Evolutionary conservation across 176 grass and related monocot species (phyloP).

Genomic region (Oryza glaberrima): DNA sequence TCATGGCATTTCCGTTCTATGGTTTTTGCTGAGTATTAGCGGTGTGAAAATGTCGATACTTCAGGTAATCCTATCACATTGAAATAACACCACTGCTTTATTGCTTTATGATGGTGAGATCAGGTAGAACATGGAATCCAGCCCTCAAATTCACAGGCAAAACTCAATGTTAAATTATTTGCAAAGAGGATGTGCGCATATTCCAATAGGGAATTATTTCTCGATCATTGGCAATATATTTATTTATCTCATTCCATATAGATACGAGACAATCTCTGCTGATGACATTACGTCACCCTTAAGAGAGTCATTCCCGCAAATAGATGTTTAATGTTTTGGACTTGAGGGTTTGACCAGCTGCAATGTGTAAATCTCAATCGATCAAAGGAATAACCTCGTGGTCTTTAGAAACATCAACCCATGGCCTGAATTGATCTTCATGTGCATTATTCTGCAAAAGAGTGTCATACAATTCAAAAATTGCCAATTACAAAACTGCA

Average conservation of each 20-base stretch:
- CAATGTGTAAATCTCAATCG: slow-evolving; percentile 30
- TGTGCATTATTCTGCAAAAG: slow-evolving; percentile 61
- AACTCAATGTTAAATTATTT: neutral
- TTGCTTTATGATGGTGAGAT: neutral
- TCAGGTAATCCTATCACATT: neutral
- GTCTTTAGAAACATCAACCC: slow-evolving; percentile 49
- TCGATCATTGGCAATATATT: neutral
- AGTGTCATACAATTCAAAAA: slow-evolving; percentile 31
- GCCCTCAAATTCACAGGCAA: neutral
- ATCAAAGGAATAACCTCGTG: slow-evolving; percentile 28
- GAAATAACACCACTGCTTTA: neutral
- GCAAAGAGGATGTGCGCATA: neutral
- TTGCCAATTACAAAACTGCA: neutral
- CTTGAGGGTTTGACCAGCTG: neutral
- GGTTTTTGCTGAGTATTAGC: neutral
- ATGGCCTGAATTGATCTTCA: slow-evolving; percentile 65
- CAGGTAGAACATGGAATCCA: neutral
- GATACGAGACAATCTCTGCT: neutral
- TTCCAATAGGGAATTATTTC: neutral
- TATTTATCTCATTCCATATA: neutral
- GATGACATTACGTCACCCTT: neutral
- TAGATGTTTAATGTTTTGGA: neutral
- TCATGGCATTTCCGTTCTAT: neutral
- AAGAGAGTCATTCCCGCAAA: neutral
- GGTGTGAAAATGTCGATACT: neutral